Base-by-base conservation (phyloP, 2,329 filamentous ascomycete species). In the Ophiostoma sp. region DNA sequence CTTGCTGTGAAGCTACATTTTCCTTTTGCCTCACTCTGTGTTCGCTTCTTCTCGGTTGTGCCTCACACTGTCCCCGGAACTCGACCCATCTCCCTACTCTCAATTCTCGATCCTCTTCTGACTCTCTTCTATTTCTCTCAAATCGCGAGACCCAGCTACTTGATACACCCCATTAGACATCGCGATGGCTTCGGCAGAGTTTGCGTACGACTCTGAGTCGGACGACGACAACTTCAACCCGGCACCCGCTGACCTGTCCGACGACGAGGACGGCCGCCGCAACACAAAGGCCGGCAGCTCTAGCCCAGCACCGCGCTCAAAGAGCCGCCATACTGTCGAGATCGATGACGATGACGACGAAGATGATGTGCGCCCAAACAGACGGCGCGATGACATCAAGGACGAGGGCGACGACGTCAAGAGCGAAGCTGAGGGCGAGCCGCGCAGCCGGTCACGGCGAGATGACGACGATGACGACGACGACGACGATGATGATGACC, bases 171-270 rank as follows among this genome's bases (percentile, higher is more conserved):
- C 27, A 27, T 27, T 2, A 27, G 27, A 38, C 66, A 11, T 40
- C 60, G 60, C 60, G 40, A 63, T 63, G 60, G 60, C 60, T 63
- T 63, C 60, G 2, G 60, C 60, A 44, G 63, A 64, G 41, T 64
- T 64, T 27, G 63, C 41, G 58, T 64, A 81, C 74, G 86, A 88
- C 70, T 88, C 85, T 70, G 89, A 91, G 68, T 89, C 90, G 62
- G 91, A 95, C 66, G 93, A 96, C 74, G 89, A 91, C 70, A 90
- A 94, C 77, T 97, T 97, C 84, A 96, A 97, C 77, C 93, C 93
- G 66, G 87, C 84, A 65, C 89, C 89, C 27, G 89, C 86, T 70
- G 86, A 92, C 69, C 75, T 86, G 45, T 95, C 91, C 3, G 91
- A 94, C 72, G 88, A 87, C 65, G 90, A 92, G 70, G 84, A 81